Percentiles rank a stretch among this genome's conserved stretches.
Evolutionary conservation across 2,329 filamentous ascomycete species (phyloP).

Genomic region (Colletotrichum tofieldiae): DNA sequence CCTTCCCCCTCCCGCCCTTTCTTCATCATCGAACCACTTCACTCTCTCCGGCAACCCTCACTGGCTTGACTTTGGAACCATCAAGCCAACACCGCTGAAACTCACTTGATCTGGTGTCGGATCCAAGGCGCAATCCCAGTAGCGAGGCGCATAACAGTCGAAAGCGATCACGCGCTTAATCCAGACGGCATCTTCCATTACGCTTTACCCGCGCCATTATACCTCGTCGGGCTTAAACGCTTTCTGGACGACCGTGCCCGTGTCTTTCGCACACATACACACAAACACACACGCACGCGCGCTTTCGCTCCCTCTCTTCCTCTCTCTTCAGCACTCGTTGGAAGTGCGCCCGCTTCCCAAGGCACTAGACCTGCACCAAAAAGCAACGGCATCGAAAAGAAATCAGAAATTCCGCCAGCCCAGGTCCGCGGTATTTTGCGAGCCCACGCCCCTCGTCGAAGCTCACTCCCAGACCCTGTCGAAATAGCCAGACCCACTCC

Average conservation of each 20-base stretch:
- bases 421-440: conserved; percentile 35
- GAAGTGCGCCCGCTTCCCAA: conserved; percentile 31
- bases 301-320: conserved; percentile 6
- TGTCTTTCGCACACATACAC: not conserved
- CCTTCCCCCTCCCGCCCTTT: conserved; percentile 12
- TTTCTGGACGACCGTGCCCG: not conserved
- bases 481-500: conserved; percentile 27
- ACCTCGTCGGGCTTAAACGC: not conserved
- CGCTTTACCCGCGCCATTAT: not conserved
- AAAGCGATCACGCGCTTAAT: conserved; percentile 12
- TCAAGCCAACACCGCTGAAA: not conserved
- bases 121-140: conserved; percentile 14
- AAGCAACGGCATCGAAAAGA: conserved; percentile 43
- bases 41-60: not conserved
- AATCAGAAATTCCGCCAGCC: conserved; percentile 38
- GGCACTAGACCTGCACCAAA: conserved; percentile 38
- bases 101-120: conserved; percentile 22
- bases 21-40: conserved; percentile 8
- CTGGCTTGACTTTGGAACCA: not conserved
- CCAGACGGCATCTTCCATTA: not conserved
- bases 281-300: not conserved
- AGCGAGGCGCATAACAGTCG: conserved; percentile 6
- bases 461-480: conserved; percentile 35
- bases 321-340: conserved; percentile 30
- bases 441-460: conserved; percentile 31